Evolutionary conservation across 192 early-diverging fungal species (phyloP).

Genomic region (Backusella psychrophila): DNA sequence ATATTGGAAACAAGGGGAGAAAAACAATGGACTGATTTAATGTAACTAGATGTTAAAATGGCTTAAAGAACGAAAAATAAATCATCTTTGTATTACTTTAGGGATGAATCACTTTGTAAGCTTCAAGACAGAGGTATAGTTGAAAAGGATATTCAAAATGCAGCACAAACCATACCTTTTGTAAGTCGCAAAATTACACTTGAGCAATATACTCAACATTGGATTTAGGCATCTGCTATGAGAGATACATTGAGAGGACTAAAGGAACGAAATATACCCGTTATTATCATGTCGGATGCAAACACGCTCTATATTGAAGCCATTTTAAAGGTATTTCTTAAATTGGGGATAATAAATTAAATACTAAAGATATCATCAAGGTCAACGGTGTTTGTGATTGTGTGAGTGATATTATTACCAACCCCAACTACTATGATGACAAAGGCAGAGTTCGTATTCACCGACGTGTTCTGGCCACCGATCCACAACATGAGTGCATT

Average conservation of each 20-base stretch:
- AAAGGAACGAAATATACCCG: constrained; percentile 42
- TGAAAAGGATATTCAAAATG: constrained; percentile 29
- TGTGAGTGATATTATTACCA: constrained; percentile 54
- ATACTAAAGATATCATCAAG: constrained; percentile 15
- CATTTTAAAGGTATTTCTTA: constrained; percentile 49
- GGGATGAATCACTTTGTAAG: constrained; percentile 29
- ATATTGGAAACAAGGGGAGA: constrained; percentile 15
- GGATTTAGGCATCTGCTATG: constrained; percentile 41
- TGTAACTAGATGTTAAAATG: constrained; percentile 28
- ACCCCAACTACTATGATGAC: constrained; percentile 48
- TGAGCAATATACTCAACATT: neutral
- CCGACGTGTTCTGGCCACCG: constrained; percentile 37
- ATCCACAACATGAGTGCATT: constrained; percentile 46
- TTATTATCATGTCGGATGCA: constrained; percentile 61
- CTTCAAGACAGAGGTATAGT: constrained; percentile 40
- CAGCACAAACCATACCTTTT: constrained; percentile 37
- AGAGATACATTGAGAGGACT: constrained; percentile 43
- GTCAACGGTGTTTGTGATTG: constrained; percentile 44
- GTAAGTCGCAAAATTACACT: constrained; percentile 18
- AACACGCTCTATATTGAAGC: constrained; percentile 60
- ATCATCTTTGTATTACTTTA: neutral
- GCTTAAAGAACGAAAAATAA: neutral
- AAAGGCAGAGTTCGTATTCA: constrained; percentile 41
- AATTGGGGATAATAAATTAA: too few species aligned
- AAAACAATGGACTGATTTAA: constrained; percentile 66